Conservation (phyloP, 2,329 filamentous ascomycete species). For the Nothophaeocryptopus gaeumannii region DNA sequence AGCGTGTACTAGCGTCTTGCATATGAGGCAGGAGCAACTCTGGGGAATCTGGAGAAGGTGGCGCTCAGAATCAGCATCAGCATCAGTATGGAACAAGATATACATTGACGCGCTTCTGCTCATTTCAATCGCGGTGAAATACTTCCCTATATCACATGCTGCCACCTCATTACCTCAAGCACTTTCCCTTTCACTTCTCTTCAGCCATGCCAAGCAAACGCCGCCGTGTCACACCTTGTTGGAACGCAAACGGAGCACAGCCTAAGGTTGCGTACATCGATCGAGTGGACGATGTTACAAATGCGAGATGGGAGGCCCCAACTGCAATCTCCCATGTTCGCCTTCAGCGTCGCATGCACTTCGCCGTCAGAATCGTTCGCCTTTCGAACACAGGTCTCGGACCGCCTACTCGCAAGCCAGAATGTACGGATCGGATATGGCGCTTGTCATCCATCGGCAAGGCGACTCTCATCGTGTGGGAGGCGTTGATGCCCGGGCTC, state of each 20-base stretch:
- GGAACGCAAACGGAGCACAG: constrained; percentile 12
- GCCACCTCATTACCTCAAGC: too few relatives aligned
- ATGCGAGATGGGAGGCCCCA: constrained; percentile 11
- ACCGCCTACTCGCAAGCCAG: too few relatives aligned
- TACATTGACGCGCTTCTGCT: too few relatives aligned
- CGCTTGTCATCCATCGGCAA: too few relatives aligned
- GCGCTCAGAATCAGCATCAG: too few relatives aligned
- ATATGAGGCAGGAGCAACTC: constrained; percentile 7
- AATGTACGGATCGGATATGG: too few relatives aligned
- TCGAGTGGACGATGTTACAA: constrained; percentile 7
- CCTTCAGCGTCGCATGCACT: neutral
- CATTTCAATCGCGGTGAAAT: too few relatives aligned
- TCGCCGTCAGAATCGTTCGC: neutral
- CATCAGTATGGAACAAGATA: too few relatives aligned
- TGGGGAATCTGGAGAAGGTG: neutral
- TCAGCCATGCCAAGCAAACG: neutral
- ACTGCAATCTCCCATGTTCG: constrained; percentile 8
- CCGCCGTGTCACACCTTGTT: constrained; percentile 1
- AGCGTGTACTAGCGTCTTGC: neutral
- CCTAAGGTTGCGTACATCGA: constrained; percentile 4
- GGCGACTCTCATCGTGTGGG: too few relatives aligned
- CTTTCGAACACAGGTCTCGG: neutral
- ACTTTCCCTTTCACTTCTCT: too few relatives aligned
- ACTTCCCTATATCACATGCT: too few relatives aligned
- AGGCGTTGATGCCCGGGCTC: too few relatives aligned